Percentiles rank a stretch among this genome's conserved stretches.
These are phyloP conservation scores for Chrysosporium keratinophilum DNA, from an alignment of 2,329 filamentous ascomycete genomes.

Conservation along the genomic window DNA sequence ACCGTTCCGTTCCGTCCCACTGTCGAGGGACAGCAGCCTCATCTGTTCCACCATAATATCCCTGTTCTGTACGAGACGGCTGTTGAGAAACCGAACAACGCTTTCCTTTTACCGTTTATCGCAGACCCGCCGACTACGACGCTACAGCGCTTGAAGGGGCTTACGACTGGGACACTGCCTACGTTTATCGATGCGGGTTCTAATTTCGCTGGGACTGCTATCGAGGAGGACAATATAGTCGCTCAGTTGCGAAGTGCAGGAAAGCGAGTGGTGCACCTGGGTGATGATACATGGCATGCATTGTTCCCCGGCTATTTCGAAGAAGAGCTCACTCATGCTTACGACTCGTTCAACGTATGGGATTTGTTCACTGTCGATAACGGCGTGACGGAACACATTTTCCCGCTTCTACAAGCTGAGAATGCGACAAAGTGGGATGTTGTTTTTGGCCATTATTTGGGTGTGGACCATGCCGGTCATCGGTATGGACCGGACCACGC, in stretches of 20 bases:
- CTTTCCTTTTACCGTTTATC: conserved; percentile 88
- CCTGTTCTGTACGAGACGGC: conserved; percentile 80
- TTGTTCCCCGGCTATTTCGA: conserved; percentile 93
- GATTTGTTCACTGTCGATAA: conserved; percentile 95
- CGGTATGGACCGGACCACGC: conserved; percentile 87
- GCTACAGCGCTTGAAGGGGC: conserved; percentile 78
- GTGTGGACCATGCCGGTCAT: conserved; percentile 94
- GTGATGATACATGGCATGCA: conserved; percentile 95
- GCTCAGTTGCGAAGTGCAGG: conserved; percentile 53
- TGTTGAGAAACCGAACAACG: conserved; percentile 61
- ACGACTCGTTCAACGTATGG: conserved; percentile 98
- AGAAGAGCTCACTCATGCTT: conserved; percentile 70
- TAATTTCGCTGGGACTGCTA: conserved; percentile 89
- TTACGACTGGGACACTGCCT: conserved; percentile 89
- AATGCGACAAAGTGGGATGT: conserved; percentile 73
- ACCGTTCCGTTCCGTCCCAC: conserved; percentile 62
- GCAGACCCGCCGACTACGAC: conserved; percentile 93
- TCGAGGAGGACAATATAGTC: conserved; percentile 80
- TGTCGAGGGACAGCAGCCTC: conserved; percentile 36
- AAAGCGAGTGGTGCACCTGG: conserved; percentile 78
- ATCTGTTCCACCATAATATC: conserved; percentile 76
- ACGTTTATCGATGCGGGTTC: conserved; percentile 91
- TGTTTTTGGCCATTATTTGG: conserved; percentile 86
- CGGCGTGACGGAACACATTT: conserved; percentile 78
- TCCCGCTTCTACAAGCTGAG: conserved; percentile 58